Evolutionary conservation across 805 yeast species (phyloP).

Genomic region (Teunomyces panamensis): DNA sequence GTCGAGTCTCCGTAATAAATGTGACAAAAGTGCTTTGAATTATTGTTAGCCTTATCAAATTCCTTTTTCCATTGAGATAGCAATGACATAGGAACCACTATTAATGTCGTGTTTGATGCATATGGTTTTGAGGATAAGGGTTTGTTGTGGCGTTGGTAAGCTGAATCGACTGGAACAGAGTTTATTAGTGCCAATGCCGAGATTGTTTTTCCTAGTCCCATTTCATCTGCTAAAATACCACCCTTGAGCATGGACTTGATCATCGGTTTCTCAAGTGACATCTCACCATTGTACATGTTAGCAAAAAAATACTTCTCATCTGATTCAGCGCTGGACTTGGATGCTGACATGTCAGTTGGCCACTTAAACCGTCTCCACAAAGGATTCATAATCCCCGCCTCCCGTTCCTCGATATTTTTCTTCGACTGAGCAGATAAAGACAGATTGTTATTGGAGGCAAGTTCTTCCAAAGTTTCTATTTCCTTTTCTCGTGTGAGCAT

Average conservation of each 20-base stretch:
- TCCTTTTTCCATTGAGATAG: conserved; percentile 91
- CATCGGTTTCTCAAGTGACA: conserved; percentile 65
- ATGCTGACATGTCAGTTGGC: conserved; percentile 56
- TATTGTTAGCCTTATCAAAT: conserved; percentile 55
- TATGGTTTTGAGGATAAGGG: conserved; percentile 32
- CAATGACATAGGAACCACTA: conserved; percentile 87
- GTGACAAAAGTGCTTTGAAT: conserved; percentile 43
- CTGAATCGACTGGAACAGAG: conserved; percentile 55
- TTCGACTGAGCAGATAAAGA: conserved; percentile 26
- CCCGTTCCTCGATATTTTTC: conserved; percentile 22
- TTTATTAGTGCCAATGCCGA: conserved; percentile 74
- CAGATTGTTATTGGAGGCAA: conserved; percentile 15
- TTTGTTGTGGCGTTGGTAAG: conserved; percentile 10
- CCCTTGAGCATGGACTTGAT: conserved; percentile 63
- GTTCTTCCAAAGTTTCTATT: conserved; percentile 39
- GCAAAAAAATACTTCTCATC: conserved; percentile 55
- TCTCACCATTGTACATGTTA: conserved; percentile 76
- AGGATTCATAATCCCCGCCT: conserved; percentile 69
- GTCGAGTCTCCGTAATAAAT: conserved; percentile 75
- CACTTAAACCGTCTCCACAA: conserved; percentile 78
- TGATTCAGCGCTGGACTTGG: conserved; percentile 2
- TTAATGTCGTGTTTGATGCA: conserved; percentile 70
- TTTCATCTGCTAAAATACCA: conserved; percentile 92
- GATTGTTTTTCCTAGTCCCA: conserved; percentile 95
- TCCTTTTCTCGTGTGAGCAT: conserved; percentile 79